Conservation (phyloP, 2,329 filamentous ascomycete species). For the Bipolaris bicolor region DNA sequence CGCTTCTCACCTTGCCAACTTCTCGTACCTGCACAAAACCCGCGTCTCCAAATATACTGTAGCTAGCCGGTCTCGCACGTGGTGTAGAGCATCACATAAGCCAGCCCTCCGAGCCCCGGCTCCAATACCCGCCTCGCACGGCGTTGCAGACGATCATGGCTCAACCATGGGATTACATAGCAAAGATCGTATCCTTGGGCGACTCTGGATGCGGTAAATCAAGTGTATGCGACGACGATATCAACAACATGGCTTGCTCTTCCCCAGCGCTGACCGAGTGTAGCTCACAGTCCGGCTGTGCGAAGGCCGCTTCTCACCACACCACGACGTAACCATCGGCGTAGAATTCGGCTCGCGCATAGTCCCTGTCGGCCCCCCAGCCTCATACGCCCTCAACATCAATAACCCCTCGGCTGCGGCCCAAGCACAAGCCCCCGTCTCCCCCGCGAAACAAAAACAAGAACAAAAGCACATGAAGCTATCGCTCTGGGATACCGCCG, state of each 20-base stretch:
- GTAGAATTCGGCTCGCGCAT: slow-evolving; percentile 95
- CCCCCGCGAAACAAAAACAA: slow-evolving; percentile 42
- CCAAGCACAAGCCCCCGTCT: slow-evolving; percentile 22
- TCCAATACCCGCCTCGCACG: slow-evolving; percentile 2
- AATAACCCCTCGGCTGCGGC: slow-evolving; percentile 53
- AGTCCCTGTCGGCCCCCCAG: slow-evolving; percentile 85
- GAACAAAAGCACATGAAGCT: slow-evolving; percentile 85
- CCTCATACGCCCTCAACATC: slow-evolving; percentile 64
- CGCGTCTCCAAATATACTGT: neutral
- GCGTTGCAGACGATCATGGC: slow-evolving; percentile 47
- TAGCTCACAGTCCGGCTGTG: slow-evolving; percentile 91
- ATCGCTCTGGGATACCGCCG: slow-evolving; percentile 92
- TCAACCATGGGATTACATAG: slow-evolving; percentile 95
- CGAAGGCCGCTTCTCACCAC: slow-evolving; percentile 91
- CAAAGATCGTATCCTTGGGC: slow-evolving; percentile 97
- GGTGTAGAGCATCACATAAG: neutral
- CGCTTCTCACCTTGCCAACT: neutral
- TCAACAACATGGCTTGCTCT: neutral
- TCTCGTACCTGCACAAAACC: neutral
- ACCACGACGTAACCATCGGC: slow-evolving; percentile 96
- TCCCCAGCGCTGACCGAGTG: slow-evolving; percentile 18
- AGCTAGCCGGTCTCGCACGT: neutral
- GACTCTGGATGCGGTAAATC: slow-evolving; percentile 97
- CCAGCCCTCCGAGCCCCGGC: neutral
- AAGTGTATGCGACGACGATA: slow-evolving; percentile 53